Percentiles rank a stretch among this genome's conserved stretches.
These are phyloP conservation scores for Arctium lappa DNA, from an alignment of 129 eudicot species.

Conservation along the genomic window DNA sequence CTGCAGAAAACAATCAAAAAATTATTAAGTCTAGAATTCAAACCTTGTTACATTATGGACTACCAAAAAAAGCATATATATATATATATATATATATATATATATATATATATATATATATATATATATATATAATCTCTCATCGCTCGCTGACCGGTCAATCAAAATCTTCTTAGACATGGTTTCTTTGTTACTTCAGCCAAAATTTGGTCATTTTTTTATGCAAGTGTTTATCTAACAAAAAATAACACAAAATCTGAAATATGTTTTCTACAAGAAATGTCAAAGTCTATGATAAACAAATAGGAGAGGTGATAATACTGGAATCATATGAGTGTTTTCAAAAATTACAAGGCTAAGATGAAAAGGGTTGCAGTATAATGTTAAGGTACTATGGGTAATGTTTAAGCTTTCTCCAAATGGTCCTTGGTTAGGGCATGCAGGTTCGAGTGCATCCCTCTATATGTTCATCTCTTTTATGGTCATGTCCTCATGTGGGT, in stretches of 20 bases:
- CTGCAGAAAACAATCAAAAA: not conserved
- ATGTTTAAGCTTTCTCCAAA: too few relatives aligned
- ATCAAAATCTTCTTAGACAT: not conserved
- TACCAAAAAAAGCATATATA: too few relatives aligned
- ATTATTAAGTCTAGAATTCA: not conserved
- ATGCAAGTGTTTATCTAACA: too few relatives aligned
- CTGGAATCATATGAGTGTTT: not conserved
- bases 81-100: too few relatives aligned
- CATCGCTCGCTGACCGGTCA: not conserved
- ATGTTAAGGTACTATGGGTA: too few relatives aligned
- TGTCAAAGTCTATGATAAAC: not conserved
- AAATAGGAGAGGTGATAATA: not conserved
- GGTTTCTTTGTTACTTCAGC: not conserved
- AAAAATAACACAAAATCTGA: not conserved
- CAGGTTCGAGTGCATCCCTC: too few relatives aligned
- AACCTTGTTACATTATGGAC: not conserved
- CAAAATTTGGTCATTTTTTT: not conserved
- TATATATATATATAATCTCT: too few relatives aligned
- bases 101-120: too few relatives aligned
- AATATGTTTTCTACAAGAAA: not conserved
- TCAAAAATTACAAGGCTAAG: too few relatives aligned
- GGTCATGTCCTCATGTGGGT: not conserved
- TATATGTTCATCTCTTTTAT: too few relatives aligned
- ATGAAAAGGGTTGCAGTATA: too few relatives aligned
- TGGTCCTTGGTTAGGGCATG: too few relatives aligned